Evolutionary conservation across 176 grass and related monocot genomes (phyloP).

Genomic region (Secale cereale): DNA sequence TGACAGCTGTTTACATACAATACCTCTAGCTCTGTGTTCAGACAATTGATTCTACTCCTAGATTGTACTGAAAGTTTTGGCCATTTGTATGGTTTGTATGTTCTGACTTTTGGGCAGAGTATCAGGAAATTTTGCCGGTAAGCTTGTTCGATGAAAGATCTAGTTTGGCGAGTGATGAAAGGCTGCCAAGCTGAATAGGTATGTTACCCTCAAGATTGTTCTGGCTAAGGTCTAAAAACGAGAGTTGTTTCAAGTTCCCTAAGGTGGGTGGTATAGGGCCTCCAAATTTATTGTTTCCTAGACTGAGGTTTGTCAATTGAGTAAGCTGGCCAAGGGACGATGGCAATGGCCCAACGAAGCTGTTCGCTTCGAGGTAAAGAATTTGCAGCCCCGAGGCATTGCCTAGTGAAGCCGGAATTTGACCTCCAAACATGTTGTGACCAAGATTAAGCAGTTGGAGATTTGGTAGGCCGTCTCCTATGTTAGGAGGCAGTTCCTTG

Average conservation of each 20-base stretch:
- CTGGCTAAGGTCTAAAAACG: background rate
- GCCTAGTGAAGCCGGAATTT: constrained; percentile 24
- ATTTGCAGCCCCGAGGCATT: background rate
- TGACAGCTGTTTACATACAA: too few species aligned
- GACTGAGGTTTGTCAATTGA: background rate
- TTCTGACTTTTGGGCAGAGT: too few species aligned
- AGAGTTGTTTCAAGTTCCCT: background rate
- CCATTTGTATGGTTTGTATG: too few species aligned
- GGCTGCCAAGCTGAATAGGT: background rate
- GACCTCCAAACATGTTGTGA: background rate
- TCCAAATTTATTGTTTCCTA: background rate
- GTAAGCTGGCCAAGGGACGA: background rate
- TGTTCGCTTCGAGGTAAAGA: background rate
- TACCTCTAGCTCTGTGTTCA: too few species aligned
- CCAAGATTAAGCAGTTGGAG: background rate
- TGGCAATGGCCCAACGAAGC: background rate
- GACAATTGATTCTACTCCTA: too few species aligned
- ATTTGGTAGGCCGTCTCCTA: constrained; percentile 18
- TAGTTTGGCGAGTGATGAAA: background rate
- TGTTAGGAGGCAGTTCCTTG: background rate
- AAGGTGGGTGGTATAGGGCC: background rate
- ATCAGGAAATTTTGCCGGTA: too few species aligned
- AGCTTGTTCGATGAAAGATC: too few species aligned
- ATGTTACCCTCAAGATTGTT: background rate
- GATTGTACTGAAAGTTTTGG: too few species aligned